Evolutionary conservation across 352 stramenopile genomes (phyloP).

Genomic region (Phytophthora sansomeana): DNA sequence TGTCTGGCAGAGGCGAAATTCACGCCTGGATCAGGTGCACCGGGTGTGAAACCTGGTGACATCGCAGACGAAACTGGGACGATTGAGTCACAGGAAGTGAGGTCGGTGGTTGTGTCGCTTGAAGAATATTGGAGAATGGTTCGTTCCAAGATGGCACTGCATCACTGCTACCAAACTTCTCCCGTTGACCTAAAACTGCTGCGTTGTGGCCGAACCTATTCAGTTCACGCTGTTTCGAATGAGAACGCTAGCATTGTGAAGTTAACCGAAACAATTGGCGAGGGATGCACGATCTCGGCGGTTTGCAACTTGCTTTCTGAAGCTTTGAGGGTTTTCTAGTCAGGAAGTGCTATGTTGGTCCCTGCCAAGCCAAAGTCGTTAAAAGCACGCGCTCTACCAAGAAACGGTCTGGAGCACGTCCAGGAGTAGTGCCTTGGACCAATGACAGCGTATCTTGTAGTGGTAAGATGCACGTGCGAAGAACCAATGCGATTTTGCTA

Average conservation of each 20-base stretch:
- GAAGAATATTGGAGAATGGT: slow-evolving; percentile 7
- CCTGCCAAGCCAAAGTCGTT: background rate
- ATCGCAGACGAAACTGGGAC: background rate
- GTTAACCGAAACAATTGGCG: no score
- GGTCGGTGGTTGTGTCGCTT: background rate
- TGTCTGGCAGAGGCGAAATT: background rate
- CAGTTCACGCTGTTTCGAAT: background rate
- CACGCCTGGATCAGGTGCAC: background rate
- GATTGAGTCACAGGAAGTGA: background rate
- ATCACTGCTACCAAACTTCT: background rate
- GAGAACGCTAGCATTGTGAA: background rate
- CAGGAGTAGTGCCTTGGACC: background rate
- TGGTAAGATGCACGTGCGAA: background rate
- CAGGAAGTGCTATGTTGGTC: no score
- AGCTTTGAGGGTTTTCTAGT: no score
- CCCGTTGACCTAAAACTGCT: background rate
- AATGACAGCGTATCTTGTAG: background rate
- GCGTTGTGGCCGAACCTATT: background rate
- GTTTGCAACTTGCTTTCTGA: no score
- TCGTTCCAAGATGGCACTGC: background rate
- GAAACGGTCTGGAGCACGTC: background rate
- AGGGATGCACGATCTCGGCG: no score
- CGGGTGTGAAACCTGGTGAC: background rate
- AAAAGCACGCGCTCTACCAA: background rate
- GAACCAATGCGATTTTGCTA: background rate